A percentile compares a stretch with the other conserved stretches of the same genome.
These are phyloP conservation scores for Backusella tuberculispora DNA, from an alignment of 192 early-diverging fungal species.

Conservation along the genomic window DNA sequence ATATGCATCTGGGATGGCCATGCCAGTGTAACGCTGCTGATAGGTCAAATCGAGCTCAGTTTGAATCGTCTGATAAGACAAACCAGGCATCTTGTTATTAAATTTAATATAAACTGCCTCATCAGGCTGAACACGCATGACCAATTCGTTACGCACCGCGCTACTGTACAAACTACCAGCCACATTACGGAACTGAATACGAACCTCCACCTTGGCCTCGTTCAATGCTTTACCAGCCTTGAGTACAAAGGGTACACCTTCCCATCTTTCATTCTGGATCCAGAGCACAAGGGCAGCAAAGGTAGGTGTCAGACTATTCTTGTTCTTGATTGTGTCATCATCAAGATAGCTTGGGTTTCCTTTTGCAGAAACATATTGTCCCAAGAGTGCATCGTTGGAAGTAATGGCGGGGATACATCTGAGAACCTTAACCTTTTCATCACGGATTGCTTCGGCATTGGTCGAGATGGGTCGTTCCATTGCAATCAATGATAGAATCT, in stretches of 20 bases:
- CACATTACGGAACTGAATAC: constrained; percentile 96
- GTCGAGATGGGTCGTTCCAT: constrained; percentile 93
- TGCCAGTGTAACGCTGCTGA: constrained; percentile 81
- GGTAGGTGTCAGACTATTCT: constrained; percentile 84
- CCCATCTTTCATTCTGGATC: constrained; percentile 96
- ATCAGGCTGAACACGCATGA: constrained; percentile 90
- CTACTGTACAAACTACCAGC: constrained; percentile 77
- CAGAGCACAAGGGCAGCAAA: constrained; percentile 87
- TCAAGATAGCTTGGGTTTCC: constrained; percentile 92
- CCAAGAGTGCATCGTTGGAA: constrained; percentile 84
- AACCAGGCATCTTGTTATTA: constrained; percentile 92
- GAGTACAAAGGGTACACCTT: constrained; percentile 87
- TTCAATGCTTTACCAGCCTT: constrained; percentile 90
- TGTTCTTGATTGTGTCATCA: constrained; percentile 78
- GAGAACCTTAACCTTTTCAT: constrained; percentile 91
- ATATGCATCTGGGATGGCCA: constrained; percentile 96
- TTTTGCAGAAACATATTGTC: constrained; percentile 87
- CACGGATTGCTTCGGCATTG: constrained; percentile 89
- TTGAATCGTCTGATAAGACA: constrained; percentile 81
- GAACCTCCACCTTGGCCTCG: constrained; percentile 91
- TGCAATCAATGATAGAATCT: constrained; percentile 91
- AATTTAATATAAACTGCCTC: constrained; percentile 98
- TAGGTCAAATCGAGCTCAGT: constrained; percentile 96
- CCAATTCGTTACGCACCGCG: constrained; percentile 90
- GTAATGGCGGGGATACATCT: constrained; percentile 72